Base-by-base conservation (phyloP, 257 asterid species). In the Agastache rugosa region DNA sequence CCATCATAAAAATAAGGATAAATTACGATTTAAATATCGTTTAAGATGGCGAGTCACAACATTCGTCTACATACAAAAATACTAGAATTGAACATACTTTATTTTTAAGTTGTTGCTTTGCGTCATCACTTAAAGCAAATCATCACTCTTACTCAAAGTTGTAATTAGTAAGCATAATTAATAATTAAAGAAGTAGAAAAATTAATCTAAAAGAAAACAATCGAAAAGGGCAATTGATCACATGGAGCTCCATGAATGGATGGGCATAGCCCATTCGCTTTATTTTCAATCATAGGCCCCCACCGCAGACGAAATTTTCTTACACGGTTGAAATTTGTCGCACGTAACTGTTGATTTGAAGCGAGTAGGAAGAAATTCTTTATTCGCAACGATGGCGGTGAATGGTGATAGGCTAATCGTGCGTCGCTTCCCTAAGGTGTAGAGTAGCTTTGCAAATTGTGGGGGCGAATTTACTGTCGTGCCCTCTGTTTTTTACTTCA, bases 351-450 rank as follows among this genome's bases (percentile, higher is more conserved):
- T 45, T 15, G 11, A 51, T 50, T 42, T 20, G n/a, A 7, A 6
- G 81, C 79, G 84, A 72, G 81, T 80, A 31, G 29, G 0, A 0
- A 1, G 0, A 2, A 2, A 31, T 55, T 54, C 1, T 11, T 0
- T 71, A 75, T 11, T 75, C 74, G 67, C 80, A 54, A 4, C 42
- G 1, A 31, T 48, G 72, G 69, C 9, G 51, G 75, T 64, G 63
- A 12, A 4, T 5, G 51, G 75, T 63, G 54, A 12, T 7, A 19
- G 3, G 11, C 74, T 42, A 55, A 50, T 54, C 68, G 31, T 63
- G 76, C 68, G 69, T 71, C n/a, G 80, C 77, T 65, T 75, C 67
- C 3, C 16, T 11, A 2, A 71, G 84, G 80, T 71, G 58, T 71
- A 41, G 80, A 51, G 75, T 78, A 68, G 75, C 69, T 27, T 71